Evolutionary conservation across 495 filamentous ascomycete species (phyloP).

Genomic region (Neurospora sp.): DNA sequence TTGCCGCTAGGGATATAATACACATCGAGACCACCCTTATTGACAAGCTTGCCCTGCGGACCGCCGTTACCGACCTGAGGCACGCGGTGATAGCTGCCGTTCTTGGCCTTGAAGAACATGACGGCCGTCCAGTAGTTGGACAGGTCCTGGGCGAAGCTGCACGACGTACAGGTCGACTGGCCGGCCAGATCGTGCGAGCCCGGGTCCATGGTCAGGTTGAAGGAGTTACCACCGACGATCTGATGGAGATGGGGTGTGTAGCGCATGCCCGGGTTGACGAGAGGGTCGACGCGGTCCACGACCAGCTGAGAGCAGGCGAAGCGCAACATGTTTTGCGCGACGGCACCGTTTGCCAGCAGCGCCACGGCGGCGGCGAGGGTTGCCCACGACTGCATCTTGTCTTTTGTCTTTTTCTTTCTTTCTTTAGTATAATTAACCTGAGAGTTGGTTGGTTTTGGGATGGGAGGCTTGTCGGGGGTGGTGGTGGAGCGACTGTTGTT

Average conservation of each 20-base stretch:
- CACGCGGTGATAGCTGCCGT: conserved; percentile 61
- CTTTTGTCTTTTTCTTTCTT: conserved; percentile 7
- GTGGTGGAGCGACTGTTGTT: neutral
- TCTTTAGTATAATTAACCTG: neutral
- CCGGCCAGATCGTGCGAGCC: conserved; percentile 37
- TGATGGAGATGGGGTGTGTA: conserved; percentile 45
- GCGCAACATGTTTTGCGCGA: conserved; percentile 43
- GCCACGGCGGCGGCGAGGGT: conserved; percentile 35
- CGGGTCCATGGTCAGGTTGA: conserved; percentile 61
- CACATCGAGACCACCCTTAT: conserved; percentile 50
- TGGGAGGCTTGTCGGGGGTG: neutral
- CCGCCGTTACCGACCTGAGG: conserved; percentile 51
- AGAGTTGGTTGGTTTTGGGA: neutral
- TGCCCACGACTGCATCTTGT: conserved; percentile 40
- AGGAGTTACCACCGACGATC: conserved; percentile 51
- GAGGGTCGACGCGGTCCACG: conserved; percentile 42
- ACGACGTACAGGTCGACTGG: conserved; percentile 58
- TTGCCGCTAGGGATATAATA: conserved; percentile 38
- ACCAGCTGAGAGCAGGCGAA: conserved; percentile 49
- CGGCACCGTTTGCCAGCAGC: conserved; percentile 36
- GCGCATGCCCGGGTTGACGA: conserved; percentile 40
- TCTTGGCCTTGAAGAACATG: conserved; percentile 59
- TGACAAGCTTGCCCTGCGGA: conserved; percentile 51
- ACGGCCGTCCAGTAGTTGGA: conserved; percentile 74
- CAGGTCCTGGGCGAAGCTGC: conserved; percentile 56